Evolutionary conservation across 2,329 filamentous ascomycete genomes (phyloP), one percentile per base, ranked within the genome.

Genomic region (Fusarium secorum): DNA sequence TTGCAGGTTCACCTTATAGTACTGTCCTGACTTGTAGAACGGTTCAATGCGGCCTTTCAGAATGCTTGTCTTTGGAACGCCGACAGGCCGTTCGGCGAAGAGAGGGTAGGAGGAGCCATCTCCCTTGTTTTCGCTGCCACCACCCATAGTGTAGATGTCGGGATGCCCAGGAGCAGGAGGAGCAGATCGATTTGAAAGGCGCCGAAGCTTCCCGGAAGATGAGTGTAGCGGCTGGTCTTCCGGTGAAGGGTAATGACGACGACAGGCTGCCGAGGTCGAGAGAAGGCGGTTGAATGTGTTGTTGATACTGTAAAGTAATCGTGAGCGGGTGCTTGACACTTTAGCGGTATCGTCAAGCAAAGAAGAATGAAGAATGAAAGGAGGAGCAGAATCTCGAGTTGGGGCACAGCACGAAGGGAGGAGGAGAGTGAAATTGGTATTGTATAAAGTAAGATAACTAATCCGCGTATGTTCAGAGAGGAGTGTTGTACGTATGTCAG

Each of bases 31-130:
- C 66, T 88, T 88, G 66, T 93, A 94, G 82, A 98, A 97, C 76
- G 93, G 91, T 67, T 87, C 85, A 78, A 98, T 90, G 58, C 95
- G 91, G 75, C 94, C 90, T 77, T 90, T 91, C 83, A 97, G 97
- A 81, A 98, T 94, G 79, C 88, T 89, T 74, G 90, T 87, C 80
- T 97, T 98, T 79, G 92, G 89, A 82, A 96, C 92, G 71, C 93
- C 94, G 57, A 90, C 85, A 24, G 88, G 88, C 64, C 80, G 82
- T 33, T 82, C 78, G 33, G 85, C 86, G 70, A 84, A 84, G 64
- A 83, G 71, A n/a, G 87, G 86, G 70, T 88, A 89, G 69, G 85
- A 83, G 79, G 80, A 69, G 64, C 46, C 79, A 76, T 81, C 77
- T 70, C 82, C 81, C 79, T 83, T 84, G 57, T 78, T 75, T 66